Percentiles rank a stretch among this genome's conserved stretches.
Conservation (phyloP, 148 eudicot genomes). For the Amaranthus palmeri region DNA sequence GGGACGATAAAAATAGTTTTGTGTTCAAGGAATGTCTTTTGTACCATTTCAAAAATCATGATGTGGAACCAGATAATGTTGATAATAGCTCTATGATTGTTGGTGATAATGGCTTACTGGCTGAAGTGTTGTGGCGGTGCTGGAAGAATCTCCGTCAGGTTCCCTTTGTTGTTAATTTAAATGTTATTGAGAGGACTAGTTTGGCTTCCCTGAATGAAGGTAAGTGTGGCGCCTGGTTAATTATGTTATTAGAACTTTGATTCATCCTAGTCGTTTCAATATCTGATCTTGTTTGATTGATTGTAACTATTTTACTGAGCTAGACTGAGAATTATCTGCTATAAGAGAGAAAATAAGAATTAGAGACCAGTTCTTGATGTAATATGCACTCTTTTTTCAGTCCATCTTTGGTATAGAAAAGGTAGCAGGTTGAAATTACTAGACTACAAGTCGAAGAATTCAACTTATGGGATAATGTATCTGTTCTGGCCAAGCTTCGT, state of each 20-base stretch:
- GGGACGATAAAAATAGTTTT: conserved; percentile 24
- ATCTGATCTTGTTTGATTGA: background rate
- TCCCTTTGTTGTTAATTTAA: conserved; percentile 47
- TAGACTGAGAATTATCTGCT: background rate
- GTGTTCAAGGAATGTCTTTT: conserved; percentile 20
- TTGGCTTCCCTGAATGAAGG: conserved; percentile 76
- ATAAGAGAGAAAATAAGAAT: no score
- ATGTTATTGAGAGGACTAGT: conserved; percentile 65
- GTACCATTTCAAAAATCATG: conserved; percentile 40
- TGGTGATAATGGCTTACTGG: conserved; percentile 49
- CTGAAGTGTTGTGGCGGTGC: conserved; percentile 50
- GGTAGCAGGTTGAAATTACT: no score
- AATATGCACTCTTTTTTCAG: no score
- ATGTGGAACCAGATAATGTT: conserved; percentile 28
- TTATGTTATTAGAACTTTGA: conserved; percentile 7
- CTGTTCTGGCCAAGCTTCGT: no score
- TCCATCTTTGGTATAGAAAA: no score
- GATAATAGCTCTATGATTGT: conserved; percentile 43
- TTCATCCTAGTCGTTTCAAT: background rate
- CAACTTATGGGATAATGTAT: no score
- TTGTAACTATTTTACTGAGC: background rate
- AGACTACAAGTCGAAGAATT: no score
- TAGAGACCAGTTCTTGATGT: no score
- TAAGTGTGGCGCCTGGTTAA: conserved; percentile 21
- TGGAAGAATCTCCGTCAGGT: conserved; percentile 38